Base-by-base conservation (phyloP, 176 grass and related monocot species). In the Metroxylon sagu region DNA sequence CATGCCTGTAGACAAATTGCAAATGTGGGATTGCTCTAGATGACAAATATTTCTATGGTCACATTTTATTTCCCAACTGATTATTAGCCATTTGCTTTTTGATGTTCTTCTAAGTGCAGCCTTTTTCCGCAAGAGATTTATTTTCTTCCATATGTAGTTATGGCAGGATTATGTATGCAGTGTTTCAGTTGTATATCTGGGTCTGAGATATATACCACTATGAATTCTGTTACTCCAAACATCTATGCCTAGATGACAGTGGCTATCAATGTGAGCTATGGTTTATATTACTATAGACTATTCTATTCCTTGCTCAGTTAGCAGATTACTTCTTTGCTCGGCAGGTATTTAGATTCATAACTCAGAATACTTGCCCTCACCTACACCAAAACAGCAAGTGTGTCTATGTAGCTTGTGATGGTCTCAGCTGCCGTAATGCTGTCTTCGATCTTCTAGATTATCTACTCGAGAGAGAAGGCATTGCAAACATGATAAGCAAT, bases 301-400 rank as follows among this genome's bases (percentile, higher is more conserved):
- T 98, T 98, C 73, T n/a, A n/a, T n/a, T n/a, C n/a, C 82, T 98
- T 26, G 27, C 66, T 18, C 76, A 98, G 73, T 78, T 98, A 30
- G 55, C 87, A 49, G 87, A 98, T 64, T 92, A 87, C 63, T 88
- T 81, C 25, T 98, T 98, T 19, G 87, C 89, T 16, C 83, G 84
- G 3, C 71, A 53, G 61, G 73, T 78, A 59, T 97, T 91, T 54
- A 53, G 57, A 62, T 52, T 54, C 23, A 57, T 91, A 10, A 75
- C 50, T 6, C 2, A 6, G 30, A 54, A 12, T 58, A 56, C 71
- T 26, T 91, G 87, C 69, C 80, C 78, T 0, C 14, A 39, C 57
- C 62, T 97, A 66, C 16, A 61, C 27, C 54, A 60, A 43, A 48
- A 91, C 72, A 90, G 87, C 73, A 35, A 54, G 14, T 52, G 58